Conservation (phyloP, 1,284 basidiomycete genomes). For the Austroboletus rostrupii region DNA sequence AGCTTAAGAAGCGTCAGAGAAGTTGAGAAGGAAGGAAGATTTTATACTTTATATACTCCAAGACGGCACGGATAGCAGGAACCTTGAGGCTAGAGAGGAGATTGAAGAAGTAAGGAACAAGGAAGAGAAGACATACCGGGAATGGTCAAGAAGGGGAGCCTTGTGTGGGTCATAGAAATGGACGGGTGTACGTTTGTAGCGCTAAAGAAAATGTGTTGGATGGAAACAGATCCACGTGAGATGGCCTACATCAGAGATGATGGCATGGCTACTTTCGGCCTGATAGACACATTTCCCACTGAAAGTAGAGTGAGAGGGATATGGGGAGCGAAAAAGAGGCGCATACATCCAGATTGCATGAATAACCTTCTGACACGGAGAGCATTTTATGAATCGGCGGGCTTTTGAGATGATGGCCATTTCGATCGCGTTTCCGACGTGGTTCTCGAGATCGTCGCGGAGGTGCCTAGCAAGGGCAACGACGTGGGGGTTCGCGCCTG, state of each 20-base stretch:
- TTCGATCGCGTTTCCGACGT: slow-evolving; percentile 86
- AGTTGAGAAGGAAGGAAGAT: slow-evolving; percentile 40
- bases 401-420: slow-evolving; percentile 85
- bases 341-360: slow-evolving; percentile 72
- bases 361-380: slow-evolving; percentile 85
- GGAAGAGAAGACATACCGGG: slow-evolving; percentile 51
- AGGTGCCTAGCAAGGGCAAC: slow-evolving; percentile 65
- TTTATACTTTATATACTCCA: slow-evolving; percentile 80
- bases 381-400: slow-evolving; percentile 83
- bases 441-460: slow-evolving; percentile 70
- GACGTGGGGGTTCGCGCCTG: slow-evolving; percentile 69
- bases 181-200: slow-evolving; percentile 88
- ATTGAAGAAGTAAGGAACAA: neutral
- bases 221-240: neutral
- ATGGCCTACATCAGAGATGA: slow-evolving; percentile 74
- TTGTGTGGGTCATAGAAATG: slow-evolving; percentile 93
- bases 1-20: slow-evolving; percentile 61
- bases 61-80: slow-evolving; percentile 81
- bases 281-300: slow-evolving; percentile 89
- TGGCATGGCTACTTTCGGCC: slow-evolving; percentile 79
- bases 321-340: neutral
- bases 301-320: slow-evolving; percentile 7
- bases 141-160: slow-evolving; percentile 90
- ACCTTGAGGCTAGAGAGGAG: slow-evolving; percentile 74
- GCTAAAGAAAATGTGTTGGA: slow-evolving; percentile 43